Evolutionary conservation across 371 early-diverging fungal genomes (phyloP), one percentile per base, ranked within the genome.

Genomic region (Mortierella sp.): DNA sequence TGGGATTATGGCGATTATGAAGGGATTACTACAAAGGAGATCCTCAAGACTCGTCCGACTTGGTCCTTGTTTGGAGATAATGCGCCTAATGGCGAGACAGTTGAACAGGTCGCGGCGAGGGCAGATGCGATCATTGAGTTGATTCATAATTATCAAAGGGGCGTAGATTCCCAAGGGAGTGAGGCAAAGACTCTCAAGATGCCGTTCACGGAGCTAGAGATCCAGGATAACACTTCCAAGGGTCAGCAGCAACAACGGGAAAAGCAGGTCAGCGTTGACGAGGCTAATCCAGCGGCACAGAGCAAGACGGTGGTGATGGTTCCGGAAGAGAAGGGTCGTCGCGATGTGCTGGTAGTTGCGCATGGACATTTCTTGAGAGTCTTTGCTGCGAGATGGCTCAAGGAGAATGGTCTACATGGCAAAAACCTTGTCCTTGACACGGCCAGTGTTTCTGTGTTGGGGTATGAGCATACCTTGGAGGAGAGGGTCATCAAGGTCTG

Each of bases 1-100:
- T 89, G 89, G 89, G 74, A 89, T 63, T 89, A 88, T 76, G 89
- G 89, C 11, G 88, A 88, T 55, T 89, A 88, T 45, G 89, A 89
- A 55, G 88, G 89, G 10, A 73, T 88, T 4, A 87, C 89, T 2
- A 89, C 88, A 13, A 83, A 83, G 65, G 88, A 89, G 74, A 89
- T 89, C 70, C 78, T 84, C 28, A 84, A 84, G 65, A 80, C 83
- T 14, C 75, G 75, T 38, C 88, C 88, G 16, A 74, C 72, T 31
- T 88, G 89, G 88, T 81, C 81, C 13, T 70, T 77, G 34, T 84
- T 87, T 71, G 78, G 80, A 1, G 88, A 88, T 52, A 85, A 82
- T 28, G 88, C 76, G 1, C 89, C 89, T 14, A 81, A 83, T 44
- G 89, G 89, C 10, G 89, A 89, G 55, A 84, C 89, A 0, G 84